Conservation (phyloP, 176 grass and related monocot species). For the Poa annua region DNA sequence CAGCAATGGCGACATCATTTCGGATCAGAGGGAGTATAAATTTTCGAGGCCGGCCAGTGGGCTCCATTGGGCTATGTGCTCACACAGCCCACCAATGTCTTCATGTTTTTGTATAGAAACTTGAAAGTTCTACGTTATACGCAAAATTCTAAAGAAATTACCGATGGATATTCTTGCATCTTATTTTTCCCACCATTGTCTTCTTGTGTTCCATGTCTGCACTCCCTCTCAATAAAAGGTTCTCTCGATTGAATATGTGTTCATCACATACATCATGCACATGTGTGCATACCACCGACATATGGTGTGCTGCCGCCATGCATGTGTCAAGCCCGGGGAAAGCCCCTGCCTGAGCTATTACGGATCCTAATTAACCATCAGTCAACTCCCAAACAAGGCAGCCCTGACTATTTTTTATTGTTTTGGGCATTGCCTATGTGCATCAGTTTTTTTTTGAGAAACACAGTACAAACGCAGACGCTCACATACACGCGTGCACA, state of each 20-base stretch:
- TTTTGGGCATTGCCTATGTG: too few relatives aligned
- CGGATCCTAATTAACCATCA: slow-evolving; percentile 17
- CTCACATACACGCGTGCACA: too few relatives aligned
- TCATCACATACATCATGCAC: not conserved
- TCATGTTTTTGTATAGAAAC: not conserved
- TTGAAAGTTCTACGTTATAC: not conserved
- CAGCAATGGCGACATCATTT: too few relatives aligned
- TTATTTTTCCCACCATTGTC: not conserved
- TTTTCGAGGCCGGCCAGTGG: not conserved
- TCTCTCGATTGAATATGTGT: not conserved
- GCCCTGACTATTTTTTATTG: not conserved
- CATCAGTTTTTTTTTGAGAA: too few relatives aligned
- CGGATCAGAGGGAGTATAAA: too few relatives aligned
- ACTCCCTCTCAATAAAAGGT: too few relatives aligned
- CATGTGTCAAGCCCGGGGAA: not conserved
- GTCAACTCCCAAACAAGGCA: slow-evolving; percentile 1
- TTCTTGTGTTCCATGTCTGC: not conserved
- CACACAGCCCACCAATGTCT: not conserved
- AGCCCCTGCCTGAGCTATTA: not conserved
- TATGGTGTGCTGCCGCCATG: not conserved
- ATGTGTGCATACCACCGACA: not conserved
- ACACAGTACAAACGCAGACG: too few relatives aligned
- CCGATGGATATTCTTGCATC: not conserved
- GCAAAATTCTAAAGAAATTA: not conserved
- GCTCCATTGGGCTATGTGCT: not conserved